A percentile compares a stretch with the other conserved stretches of the same genome.
Conservation (phyloP, 306 rosid genomes). For the Acacia melanoxylon region DNA sequence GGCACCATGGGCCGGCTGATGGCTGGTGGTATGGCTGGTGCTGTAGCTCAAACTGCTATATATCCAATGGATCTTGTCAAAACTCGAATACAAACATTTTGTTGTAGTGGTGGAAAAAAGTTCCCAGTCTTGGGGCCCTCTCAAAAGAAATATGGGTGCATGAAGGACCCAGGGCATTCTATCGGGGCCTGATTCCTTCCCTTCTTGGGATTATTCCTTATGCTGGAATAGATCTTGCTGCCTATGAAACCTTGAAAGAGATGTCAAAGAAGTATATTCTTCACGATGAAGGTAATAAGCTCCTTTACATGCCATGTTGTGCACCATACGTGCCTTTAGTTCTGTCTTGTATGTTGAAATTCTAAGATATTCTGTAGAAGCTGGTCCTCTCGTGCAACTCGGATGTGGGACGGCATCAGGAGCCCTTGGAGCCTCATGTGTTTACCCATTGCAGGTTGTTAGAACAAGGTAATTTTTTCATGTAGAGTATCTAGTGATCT, state of each 20-base stretch:
- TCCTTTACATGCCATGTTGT: slow-evolving; percentile 33
- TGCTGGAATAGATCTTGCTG: slow-evolving; percentile 95
- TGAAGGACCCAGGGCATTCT: slow-evolving; percentile 92
- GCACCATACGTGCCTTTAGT: slow-evolving; percentile 27
- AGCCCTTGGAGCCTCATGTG: slow-evolving; percentile 94
- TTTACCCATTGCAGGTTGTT: slow-evolving; percentile 90
- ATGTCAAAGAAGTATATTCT: slow-evolving; percentile 80
- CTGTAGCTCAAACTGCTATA: slow-evolving; percentile 85
- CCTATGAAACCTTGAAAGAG: slow-evolving; percentile 88
- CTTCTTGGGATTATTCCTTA: slow-evolving; percentile 92
- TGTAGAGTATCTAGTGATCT: slow-evolving; percentile 8
- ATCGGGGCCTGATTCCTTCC: slow-evolving; percentile 87
- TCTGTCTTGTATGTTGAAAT: slow-evolving; percentile 30
- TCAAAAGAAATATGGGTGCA: slow-evolving; percentile 80
- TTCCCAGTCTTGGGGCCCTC: slow-evolving; percentile 64
- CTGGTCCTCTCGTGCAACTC: slow-evolving; percentile 89
- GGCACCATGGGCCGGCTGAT: slow-evolving; percentile 70
- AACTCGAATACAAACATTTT: slow-evolving; percentile 77
- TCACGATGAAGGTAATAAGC: slow-evolving; percentile 64
- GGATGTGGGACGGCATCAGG: slow-evolving; percentile 97
- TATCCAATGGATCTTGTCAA: slow-evolving; percentile 94
- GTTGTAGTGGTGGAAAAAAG: slow-evolving; percentile 59
- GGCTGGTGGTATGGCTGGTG: slow-evolving; percentile 94
- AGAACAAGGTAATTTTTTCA: slow-evolving; percentile 73
- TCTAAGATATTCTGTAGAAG: slow-evolving; percentile 54